A percentile compares a stretch with the other conserved stretches of the same genome.
phyloP scores from a whole-genome alignment of 2,329 filamentous ascomycete genomes.

The Colletotrichum sp. region DNA sequence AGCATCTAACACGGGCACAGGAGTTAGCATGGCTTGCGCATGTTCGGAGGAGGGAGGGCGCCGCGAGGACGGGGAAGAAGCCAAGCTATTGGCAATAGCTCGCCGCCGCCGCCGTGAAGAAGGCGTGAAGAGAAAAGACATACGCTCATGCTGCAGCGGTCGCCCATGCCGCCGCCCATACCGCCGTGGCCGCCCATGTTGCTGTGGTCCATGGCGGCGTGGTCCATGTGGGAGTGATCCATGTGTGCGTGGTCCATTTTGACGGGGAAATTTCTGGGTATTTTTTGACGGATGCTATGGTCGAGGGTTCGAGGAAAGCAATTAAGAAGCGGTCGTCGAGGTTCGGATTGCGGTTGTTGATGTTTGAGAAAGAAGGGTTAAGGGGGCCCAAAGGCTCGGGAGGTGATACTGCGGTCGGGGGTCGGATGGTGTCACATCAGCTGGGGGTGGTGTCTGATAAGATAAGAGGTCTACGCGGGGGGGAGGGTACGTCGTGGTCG shows the following conservation, averaged over 20 bases:
- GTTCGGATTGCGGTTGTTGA: neutral
- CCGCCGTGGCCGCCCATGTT: constrained; percentile 49
- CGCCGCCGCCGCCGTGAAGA: neutral
- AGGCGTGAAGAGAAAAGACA: constrained; percentile 31
- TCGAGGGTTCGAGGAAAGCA: neutral
- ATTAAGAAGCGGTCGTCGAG: neutral
- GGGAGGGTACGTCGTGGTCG: neutral
- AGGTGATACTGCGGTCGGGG: neutral
- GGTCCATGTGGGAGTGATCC: constrained; percentile 49
- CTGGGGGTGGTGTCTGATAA: neutral
- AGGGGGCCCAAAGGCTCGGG: neutral
- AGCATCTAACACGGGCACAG: constrained; percentile 82
- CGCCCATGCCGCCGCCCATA: constrained; percentile 65
- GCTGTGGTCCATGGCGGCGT: constrained; percentile 51
- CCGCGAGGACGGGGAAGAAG: neutral
- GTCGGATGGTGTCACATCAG: neutral
- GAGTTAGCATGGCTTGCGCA: constrained; percentile 18
- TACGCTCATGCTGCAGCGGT: constrained; percentile 91
- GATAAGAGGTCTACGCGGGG: neutral
- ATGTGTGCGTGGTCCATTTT: constrained; percentile 30
- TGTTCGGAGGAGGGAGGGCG: neutral
- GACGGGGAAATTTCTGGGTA: neutral
- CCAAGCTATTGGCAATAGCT: neutral
- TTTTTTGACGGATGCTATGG: neutral
- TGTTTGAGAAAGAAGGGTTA: neutral